Conservation (phyloP, 1,284 basidiomycete species). For the Ustilago bromivora region DNA sequence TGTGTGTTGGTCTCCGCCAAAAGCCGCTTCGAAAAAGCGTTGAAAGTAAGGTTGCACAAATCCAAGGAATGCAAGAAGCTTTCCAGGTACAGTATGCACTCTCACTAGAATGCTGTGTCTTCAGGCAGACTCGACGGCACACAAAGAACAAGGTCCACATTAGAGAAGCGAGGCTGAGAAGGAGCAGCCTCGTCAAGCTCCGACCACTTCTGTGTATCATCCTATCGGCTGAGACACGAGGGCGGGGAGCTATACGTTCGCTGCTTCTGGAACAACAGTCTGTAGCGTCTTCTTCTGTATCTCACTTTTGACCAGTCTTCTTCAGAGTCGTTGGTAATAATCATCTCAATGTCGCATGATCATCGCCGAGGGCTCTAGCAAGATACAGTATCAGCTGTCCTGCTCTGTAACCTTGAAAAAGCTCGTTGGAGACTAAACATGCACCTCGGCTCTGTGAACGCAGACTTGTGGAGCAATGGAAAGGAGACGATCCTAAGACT, state of each 20-base stretch:
- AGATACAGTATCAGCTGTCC: neutral
- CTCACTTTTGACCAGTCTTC: neutral
- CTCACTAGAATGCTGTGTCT: neutral
- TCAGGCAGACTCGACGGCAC: neutral
- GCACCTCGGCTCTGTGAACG: constrained; percentile 1
- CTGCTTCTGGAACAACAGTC: neutral
- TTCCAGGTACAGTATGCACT: neutral
- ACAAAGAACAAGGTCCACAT: neutral
- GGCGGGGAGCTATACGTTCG: neutral
- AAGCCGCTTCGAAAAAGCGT: neutral
- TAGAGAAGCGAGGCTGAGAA: neutral
- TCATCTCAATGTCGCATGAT: too few relatives aligned
- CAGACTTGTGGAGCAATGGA: neutral
- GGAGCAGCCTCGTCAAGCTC: neutral
- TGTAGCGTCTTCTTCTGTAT: neutral
- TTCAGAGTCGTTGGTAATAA: neutral
- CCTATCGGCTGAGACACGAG: neutral
- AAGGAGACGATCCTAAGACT: neutral
- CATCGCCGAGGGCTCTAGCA: too few relatives aligned
- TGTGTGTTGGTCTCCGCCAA: constrained; percentile 2
- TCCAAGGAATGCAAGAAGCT: neutral
- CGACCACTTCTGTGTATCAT: neutral
- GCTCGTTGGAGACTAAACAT: neutral
- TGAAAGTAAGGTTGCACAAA: neutral
- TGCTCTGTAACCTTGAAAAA: neutral